Evolutionary conservation across 106 monocot genomes (phyloP).

Genomic region (Dendrobium huoshanense): DNA sequence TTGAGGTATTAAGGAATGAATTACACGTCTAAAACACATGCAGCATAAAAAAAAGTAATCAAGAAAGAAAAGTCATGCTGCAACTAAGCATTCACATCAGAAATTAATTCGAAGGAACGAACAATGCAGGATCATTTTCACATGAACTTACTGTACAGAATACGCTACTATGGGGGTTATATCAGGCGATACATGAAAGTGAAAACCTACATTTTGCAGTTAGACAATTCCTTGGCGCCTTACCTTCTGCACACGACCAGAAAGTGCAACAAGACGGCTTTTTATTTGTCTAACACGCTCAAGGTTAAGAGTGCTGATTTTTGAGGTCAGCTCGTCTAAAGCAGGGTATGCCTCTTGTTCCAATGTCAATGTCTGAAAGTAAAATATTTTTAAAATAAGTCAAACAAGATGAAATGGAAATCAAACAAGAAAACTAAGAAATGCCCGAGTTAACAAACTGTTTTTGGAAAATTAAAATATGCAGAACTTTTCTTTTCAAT

Average conservation of each 20-base stretch:
- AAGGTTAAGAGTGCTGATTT: constrained; percentile 72
- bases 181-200: not conserved
- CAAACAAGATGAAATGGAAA: constrained; percentile 1
- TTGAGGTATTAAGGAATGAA: not conserved
- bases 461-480: not conserved
- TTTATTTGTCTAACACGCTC: constrained; percentile 67
- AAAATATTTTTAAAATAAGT: constrained; percentile 8
- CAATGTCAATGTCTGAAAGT: constrained; percentile 45
- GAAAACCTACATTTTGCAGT: not conserved
- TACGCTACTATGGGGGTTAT: not conserved
- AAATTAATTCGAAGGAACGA: not conserved
- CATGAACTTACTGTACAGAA: not conserved
- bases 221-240: not conserved
- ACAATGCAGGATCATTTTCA: not conserved
- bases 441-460: not conserved
- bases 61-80: not conserved
- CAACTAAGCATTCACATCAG: not conserved
- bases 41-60: not conserved
- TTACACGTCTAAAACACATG: not conserved
- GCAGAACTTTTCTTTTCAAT: not conserved
- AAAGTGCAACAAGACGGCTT: constrained; percentile 69
- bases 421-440: not conserved
- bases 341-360: constrained; percentile 82
- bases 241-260: constrained; percentile 73
- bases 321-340: constrained; percentile 68